Evolutionary conservation across 2,329 filamentous ascomycete species (phyloP), one percentile per base, ranked within the genome.

Genomic region (Aspergillus candidus): DNA sequence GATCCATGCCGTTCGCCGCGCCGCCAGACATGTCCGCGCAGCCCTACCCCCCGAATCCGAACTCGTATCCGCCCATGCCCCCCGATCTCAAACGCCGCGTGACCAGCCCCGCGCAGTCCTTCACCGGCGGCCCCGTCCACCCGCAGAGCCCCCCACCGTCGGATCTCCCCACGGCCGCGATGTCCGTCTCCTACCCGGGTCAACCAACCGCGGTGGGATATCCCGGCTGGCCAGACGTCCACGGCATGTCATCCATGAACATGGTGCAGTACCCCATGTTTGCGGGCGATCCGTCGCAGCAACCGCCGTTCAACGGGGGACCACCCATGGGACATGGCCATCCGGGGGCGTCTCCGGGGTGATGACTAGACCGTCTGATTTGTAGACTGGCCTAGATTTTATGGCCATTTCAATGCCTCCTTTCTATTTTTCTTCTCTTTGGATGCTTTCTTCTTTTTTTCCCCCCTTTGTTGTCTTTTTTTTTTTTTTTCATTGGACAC

Each of bases 11-110:
- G 31, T 66, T 64, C 34, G 61, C 61, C 6, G 55, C 56, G 30
- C 65, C 60, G 33, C 46, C 55, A 3, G 58, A 62, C n/a, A 58
- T 65, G 50, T 34, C 46, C 10, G 36, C 41, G 1, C 43, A 50
- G 1, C 38, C 59, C 2, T 59, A 56, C 30, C 46, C 57, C 13
- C 22, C 22, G 8, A 59, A 55, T 18, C 56, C 60, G 11, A 49
- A 41, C 18, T 61, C 59, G 22, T 67, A 60, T 18, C 54, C 52
- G 18, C 58, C 59, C 11, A 52, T 63, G 35, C 51, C 57, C 1
- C 54, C 60, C 2, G 62, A 67, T 39, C 49, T 65, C 31, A 67
- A 67, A 44, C 57, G 63, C 22, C 57, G 63, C 38, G 66, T 68
- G 58, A 67, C 63, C 3, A 64, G 60, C 31, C 63, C 63, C 4